Evolutionary conservation across 257 asterid genomes (phyloP).

Genomic region (Oldenlandia corymbosa): DNA sequence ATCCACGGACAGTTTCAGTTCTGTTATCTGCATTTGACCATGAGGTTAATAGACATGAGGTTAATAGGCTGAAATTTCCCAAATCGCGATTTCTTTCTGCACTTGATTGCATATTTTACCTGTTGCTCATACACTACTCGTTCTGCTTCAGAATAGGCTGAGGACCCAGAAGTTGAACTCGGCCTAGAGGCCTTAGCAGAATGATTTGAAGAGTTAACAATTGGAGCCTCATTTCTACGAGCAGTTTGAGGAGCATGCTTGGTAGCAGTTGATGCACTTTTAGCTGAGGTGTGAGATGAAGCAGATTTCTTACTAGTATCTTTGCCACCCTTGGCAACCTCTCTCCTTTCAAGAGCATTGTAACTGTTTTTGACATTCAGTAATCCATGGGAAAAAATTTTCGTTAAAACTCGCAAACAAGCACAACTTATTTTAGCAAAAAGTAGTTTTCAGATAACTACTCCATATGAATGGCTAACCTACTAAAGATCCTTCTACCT

Average conservation of each 20-base stretch:
- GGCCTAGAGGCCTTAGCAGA: slow-evolving; percentile 60
- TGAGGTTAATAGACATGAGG: slow-evolving; percentile 10
- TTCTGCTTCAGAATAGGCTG: slow-evolving; percentile 49
- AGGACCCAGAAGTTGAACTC: slow-evolving; percentile 64
- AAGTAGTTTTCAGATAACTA: background rate
- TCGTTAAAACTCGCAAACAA: slow-evolving; percentile 1
- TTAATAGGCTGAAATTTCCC: slow-evolving; percentile 4
- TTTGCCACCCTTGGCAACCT: slow-evolving; percentile 80
- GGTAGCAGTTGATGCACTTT: slow-evolving; percentile 41
- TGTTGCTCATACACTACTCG: slow-evolving; percentile 55
- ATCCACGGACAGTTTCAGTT: slow-evolving; percentile 74
- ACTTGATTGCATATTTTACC: slow-evolving; percentile 31
- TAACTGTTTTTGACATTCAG: slow-evolving; percentile 41
- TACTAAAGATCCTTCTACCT: background rate
- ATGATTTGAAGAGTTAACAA: slow-evolving; percentile 33
- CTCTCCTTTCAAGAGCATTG: slow-evolving; percentile 88
- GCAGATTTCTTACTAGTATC: slow-evolving; percentile 67
- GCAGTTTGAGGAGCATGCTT: slow-evolving; percentile 47
- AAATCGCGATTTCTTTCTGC: background rate
- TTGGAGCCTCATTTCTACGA: slow-evolving; percentile 47
- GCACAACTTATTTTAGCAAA: background rate
- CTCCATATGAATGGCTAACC: background rate
- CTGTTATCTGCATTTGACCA: slow-evolving; percentile 55
- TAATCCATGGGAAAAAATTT: slow-evolving; percentile 4
- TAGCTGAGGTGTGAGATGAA: slow-evolving; percentile 48